These are phyloP conservation scores for Salix exigua DNA, from an alignment of 345 rosid genomes.

Conservation along the genomic window DNA sequence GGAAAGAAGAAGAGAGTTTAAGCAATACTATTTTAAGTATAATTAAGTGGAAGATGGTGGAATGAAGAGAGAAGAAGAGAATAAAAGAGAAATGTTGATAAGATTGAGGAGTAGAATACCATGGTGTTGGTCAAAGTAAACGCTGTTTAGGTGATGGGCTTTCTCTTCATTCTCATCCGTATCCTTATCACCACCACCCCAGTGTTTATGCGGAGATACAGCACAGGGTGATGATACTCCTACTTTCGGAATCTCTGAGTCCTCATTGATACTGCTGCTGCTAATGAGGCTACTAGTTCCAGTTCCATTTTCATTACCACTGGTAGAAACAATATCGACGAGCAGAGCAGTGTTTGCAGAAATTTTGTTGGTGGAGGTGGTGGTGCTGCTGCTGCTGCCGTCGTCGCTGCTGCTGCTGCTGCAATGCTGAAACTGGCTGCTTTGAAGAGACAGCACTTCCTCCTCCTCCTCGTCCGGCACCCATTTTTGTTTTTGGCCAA, in stretches of 20 bases:
- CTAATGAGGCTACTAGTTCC: neutral
- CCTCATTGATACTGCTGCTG: neutral
- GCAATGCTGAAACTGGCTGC: constrained; percentile 4
- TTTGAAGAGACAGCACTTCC: constrained; percentile 2
- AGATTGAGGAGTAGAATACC: constrained; percentile 12
- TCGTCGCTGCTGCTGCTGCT: neutral
- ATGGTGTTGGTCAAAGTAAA: constrained; percentile 29
- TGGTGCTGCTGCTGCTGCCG: neutral
- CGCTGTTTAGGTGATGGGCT: neutral
- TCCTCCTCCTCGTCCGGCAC: constrained; percentile 8
- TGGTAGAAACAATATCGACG: neutral
- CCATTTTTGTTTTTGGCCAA: neutral
- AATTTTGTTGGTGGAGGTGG: neutral
- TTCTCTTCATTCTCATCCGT: neutral
- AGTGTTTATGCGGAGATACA: neutral
- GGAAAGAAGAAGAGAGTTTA: neutral
- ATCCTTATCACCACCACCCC: neutral
- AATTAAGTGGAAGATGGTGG: neutral
- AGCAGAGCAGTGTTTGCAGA: neutral
- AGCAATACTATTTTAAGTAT: neutral
- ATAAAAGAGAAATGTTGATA: neutral
- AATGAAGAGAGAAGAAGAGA: neutral
- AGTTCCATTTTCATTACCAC: neutral
- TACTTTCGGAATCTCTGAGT: neutral
- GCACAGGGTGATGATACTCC: neutral